Evolutionary conservation across 2,329 filamentous ascomycete species (phyloP), one percentile per base, ranked within the genome.

Genomic region (Drechslerella dactyloides): DNA sequence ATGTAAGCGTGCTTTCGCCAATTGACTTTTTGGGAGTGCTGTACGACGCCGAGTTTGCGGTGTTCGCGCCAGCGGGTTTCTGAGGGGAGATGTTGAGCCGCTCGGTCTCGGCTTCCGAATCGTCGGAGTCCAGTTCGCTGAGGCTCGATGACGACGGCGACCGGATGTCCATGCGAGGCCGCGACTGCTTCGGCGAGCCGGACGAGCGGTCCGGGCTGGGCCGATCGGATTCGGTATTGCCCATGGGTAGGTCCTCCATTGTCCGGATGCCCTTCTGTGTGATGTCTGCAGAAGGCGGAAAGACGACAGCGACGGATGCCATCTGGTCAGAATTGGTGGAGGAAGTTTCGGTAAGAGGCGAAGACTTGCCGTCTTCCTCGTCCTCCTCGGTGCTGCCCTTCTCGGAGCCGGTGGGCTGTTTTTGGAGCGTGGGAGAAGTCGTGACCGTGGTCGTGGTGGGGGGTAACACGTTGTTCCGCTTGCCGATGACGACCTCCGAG

Each of bases 71-170:
- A 77, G 84, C 81, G 77, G 84, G 90, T 74, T 66, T 65, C 30
- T 87, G 86, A 17, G 93, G 92, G n/a, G 91, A 96, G 77, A 90
- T 88, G 78, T 94, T 94, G 70, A 99, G 84, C 69, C 94, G 88
- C 63, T 88, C 86, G 75, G 85, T 86, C 75, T 88, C 86, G 59
- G 87, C 85, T 69, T 87, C 86, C 3, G 85, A 87, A 75, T 88
- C 59, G 30, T 70, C 66, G 19, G 87, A 84, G 40, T 87, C 85
- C 33, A 75, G 62, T 44, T 78, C 78, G 54, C 75, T 77, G 50
- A 77, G 74, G 59, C 75, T 76, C 10, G 78, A 76, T 33, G 79
- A 79, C 57, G 74, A 78, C 33, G 78, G 78, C n/a, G 69, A 66
- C 66, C 74, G 70, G 35, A 69, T 72, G 73, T 56, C 66, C 59